Evolutionary conservation across 768 basidiomycete genomes (phyloP).

Genomic region (Hemileccinum impolitum): DNA sequence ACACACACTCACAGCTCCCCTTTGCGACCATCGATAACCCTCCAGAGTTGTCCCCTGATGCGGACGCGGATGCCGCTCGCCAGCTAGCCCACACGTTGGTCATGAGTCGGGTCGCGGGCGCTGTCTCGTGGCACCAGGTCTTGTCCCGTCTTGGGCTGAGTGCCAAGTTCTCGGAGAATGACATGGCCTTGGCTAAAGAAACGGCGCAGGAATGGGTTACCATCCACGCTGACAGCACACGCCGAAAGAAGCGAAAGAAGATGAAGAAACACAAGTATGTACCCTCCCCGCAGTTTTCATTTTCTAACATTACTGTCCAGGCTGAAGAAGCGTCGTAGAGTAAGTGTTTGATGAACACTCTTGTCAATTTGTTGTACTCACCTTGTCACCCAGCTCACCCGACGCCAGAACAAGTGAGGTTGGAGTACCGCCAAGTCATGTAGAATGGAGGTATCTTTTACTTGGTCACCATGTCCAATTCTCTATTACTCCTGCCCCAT

Average conservation of each 20-base stretch:
- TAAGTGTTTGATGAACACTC: constrained; percentile 35
- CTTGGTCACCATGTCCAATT: constrained; percentile 2
- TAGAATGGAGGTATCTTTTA: not conserved
- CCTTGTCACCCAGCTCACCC: constrained; percentile 40
- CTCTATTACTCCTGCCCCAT: not conserved
- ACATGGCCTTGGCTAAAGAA: constrained; percentile 49
- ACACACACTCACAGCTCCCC: constrained; percentile 23
- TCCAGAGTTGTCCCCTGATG: constrained; percentile 55
- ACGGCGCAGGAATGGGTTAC: constrained; percentile 60
- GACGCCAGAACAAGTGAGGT: constrained; percentile 33
- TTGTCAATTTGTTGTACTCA: constrained; percentile 15
- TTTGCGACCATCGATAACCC: constrained; percentile 38
- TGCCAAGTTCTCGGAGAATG: constrained; percentile 45
- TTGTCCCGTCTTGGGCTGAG: constrained; percentile 63
- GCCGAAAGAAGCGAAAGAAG: constrained; percentile 86
- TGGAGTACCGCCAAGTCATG: not conserved
- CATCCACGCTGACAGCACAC: constrained; percentile 74
- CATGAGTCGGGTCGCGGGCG: constrained; percentile 58
- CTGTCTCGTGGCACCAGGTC: constrained; percentile 65
- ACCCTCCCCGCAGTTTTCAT: not conserved
- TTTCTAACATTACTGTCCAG: constrained; percentile 36
- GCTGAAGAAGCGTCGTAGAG: constrained; percentile 88
- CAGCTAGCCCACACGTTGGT: constrained; percentile 75
- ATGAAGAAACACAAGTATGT: constrained; percentile 97
- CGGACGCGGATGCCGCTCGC: constrained; percentile 77